phyloP scores from a whole-genome alignment of 306 rosid genomes.

The Hippophae tibetana region DNA sequence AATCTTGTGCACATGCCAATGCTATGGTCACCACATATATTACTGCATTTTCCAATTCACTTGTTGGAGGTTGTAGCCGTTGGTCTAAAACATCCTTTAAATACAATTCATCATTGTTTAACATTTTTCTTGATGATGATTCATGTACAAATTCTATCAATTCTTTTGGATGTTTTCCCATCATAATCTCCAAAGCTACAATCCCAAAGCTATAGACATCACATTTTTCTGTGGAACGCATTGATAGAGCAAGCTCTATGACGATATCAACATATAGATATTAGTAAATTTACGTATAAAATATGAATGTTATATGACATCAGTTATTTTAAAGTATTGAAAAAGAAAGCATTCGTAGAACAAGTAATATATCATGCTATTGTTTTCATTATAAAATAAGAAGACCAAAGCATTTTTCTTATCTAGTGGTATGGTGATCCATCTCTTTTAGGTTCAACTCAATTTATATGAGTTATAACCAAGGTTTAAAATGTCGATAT shows the following conservation, averaged over 20 bases:
- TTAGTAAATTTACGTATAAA: conserved; percentile 29
- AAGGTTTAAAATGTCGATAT: too few species aligned
- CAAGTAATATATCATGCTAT: too few species aligned
- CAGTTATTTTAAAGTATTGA: too few species aligned
- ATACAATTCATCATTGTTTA: neutral
- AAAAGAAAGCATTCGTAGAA: too few species aligned
- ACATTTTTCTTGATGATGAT: conserved; percentile 1
- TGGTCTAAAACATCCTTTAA: conserved; percentile 16
- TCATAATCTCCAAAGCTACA: conserved; percentile 46
- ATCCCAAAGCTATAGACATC: conserved; percentile 68
- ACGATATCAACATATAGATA: conserved; percentile 34
- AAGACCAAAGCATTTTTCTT: too few species aligned
- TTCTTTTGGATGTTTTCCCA: conserved; percentile 66
- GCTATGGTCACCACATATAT: conserved; percentile 33
- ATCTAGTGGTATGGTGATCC: too few species aligned
- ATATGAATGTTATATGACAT: too few species aligned
- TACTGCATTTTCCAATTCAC: conserved; percentile 15
- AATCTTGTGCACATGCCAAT: conserved; percentile 36
- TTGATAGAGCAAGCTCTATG: conserved; percentile 57
- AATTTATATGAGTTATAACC: too few species aligned
- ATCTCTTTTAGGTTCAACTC: too few species aligned
- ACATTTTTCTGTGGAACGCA: conserved; percentile 45
- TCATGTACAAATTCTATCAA: conserved; percentile 45
- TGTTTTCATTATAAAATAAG: too few species aligned
- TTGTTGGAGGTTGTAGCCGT: conserved; percentile 41